Evolutionary conservation across 306 rosid genomes (phyloP), one percentile per base, ranked within the genome.

Genomic region (Sicyos baderoa): DNA sequence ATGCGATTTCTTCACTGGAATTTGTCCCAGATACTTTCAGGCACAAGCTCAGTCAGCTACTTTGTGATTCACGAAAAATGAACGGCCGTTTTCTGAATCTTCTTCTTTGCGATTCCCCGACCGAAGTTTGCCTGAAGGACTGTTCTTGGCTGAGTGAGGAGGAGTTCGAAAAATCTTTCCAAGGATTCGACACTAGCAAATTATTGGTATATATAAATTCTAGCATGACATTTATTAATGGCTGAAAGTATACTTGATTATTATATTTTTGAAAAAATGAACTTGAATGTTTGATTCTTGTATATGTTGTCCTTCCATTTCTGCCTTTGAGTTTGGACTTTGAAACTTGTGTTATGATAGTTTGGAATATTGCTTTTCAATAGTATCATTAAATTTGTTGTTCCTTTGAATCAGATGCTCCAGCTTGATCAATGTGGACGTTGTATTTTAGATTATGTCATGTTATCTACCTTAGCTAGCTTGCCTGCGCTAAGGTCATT

Each of bases 401-500:
- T 71, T 79, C 66, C 67, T 75, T 50, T 80, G 82, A 54, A 75
- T 67, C 77, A 93, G 98, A 91, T 84, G 75, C 79, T 93, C 61
- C 93, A 89, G 68, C 98, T 89, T 72, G 85, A 88, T 79, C 86
- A 79, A 49, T 87, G 98, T 76, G 97, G 98, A 40, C 88, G 96
- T 76, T 79, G 92, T 70, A 52, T 85, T 72, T 49, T 84, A 50
- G 97, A 93, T 79, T 77, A 81, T 73, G 78, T 82, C 19, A 7
- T 91, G 60, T 59, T 5, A 50, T 74, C 69, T 71, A 76, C 91
- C 10, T 75, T 88, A 58, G 87, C 81, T 60, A 76, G 77, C 72
- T 66, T 93, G 77, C 81, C 87, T 27, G 79, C 75, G 25, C 78
- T 93, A 54, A 75, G 37, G 70, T 83, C 76, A 51, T 77, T 93